Evolutionary conservation across 441 rosid species (phyloP), one percentile per base, ranked within the genome.

Genomic region (Adansonia rubrostipa): DNA sequence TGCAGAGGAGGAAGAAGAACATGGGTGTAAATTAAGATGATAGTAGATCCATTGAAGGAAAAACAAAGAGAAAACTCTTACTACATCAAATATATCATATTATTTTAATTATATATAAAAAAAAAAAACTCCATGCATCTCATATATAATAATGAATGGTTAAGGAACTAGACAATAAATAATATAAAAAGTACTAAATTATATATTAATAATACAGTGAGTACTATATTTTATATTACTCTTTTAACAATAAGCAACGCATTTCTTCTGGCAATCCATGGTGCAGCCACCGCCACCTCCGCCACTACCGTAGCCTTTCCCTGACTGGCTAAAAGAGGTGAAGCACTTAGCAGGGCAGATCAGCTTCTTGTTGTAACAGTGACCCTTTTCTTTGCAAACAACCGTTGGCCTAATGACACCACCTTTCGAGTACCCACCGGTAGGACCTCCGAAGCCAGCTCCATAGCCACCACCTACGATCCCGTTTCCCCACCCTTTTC

Each of bases 281-380:
- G 96, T 95, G 83, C 99, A 95, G 0, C 99, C 95, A 2, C 99
- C 99, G 0, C 99, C 97, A 0, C 99, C 99, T 2, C 99, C 99
- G 0, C 99, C 99, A 9, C 79, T 87, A 8, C 99, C 99, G 48
- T 88, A 95, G 2, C 98, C 98, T 82, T 91, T 92, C 80, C 99
- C 99, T 4, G 99, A 91, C 13, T 88, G 85, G 86, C 95, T 92
- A 73, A 84, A 91, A 19, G 94, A 93, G 58, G 83, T 86, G 87
- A 93, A 95, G 74, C 99, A 95, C 94, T 91, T 95, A 1, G 95
- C 92, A 13, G 99, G 99, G 82, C 99, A 95, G 47, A 87, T 89
- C 58, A 93, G 87, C 88, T 89, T 95, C 91, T 90, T 95, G 57
- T 84, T 87, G 80, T 88, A 81, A 83, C 99, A 95, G 3, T 91